Evolutionary conservation across 2,329 filamentous ascomycete species (phyloP).

Genomic region (Bisporella sp.): DNA sequence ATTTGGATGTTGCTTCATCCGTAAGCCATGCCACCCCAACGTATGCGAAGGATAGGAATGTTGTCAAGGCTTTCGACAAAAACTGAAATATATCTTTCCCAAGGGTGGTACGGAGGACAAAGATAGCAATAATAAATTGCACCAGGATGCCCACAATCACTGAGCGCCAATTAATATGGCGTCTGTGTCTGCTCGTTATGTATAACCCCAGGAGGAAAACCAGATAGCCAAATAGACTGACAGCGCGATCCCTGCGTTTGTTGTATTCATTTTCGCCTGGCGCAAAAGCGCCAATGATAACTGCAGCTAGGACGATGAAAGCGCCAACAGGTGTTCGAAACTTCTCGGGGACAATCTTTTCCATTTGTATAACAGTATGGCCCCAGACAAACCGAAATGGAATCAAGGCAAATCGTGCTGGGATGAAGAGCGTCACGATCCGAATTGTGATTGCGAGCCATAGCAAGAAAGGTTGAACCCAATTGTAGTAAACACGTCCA

Average conservation of each 20-base stretch:
- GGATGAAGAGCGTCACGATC: no score
- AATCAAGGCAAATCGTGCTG: no score
- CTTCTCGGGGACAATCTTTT: not conserved
- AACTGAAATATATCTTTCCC: constrained; percentile 2
- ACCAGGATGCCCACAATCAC: no score
- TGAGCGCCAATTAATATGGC: no score
- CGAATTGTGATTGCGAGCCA: no score
- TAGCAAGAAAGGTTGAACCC: no score
- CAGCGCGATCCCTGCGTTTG: not conserved
- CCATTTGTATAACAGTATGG: not conserved
- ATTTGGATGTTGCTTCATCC: not conserved
- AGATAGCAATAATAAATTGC: not conserved
- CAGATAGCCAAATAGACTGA: constrained; percentile 1
- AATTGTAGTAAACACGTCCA: no score
- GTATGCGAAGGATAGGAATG: not conserved
- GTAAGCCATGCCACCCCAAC: constrained; percentile 2
- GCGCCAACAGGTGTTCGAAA: not conserved
- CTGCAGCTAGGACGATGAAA: not conserved
- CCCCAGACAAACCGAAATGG: not conserved
- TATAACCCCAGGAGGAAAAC: not conserved
- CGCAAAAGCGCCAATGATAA: constrained; percentile 1
- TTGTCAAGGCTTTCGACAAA: not conserved
- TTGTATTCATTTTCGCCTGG: constrained; percentile 1
- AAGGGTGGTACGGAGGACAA: constrained; percentile 2
- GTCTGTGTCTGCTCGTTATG: constrained; percentile 1